Conservation (phyloP, 1,284 basidiomycete species). For the Pholiota adiposa region DNA sequence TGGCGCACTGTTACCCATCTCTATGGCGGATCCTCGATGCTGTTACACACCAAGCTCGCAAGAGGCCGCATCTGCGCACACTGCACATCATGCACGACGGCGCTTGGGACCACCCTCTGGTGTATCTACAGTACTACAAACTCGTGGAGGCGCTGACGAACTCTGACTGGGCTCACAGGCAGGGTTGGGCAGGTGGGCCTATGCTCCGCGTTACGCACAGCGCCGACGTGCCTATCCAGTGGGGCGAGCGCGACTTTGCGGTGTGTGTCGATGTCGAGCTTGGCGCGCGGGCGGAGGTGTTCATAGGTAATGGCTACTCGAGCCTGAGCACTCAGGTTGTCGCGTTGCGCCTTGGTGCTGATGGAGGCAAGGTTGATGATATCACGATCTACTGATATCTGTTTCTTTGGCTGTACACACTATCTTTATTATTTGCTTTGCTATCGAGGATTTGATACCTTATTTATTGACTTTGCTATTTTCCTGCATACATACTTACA, state of each 20-base stretch:
- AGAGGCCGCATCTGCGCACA: conserved; percentile 36
- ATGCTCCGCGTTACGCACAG: conserved; percentile 45
- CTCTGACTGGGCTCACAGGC: conserved; percentile 31
- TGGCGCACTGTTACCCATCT: conserved; percentile 46
- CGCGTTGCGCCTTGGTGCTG: conserved; percentile 44
- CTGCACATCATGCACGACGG: conserved; percentile 49
- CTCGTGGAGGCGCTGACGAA: conserved; percentile 39
- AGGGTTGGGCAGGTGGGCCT: conserved; percentile 42
- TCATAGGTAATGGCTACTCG: conserved; percentile 51
- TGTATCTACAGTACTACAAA: conserved; percentile 44
- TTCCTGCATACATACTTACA: no score
- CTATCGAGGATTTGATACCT: not conserved
- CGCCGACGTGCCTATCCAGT: conserved; percentile 36
- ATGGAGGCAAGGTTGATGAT: conserved; percentile 38
- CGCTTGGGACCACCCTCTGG: conserved; percentile 46
- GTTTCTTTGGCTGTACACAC: not conserved
- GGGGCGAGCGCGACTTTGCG: conserved; percentile 44
- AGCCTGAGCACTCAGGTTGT: conserved; percentile 46
- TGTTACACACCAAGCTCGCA: conserved; percentile 37
- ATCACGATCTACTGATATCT: conserved; percentile 36
- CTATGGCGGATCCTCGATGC: conserved; percentile 43
- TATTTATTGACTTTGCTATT: not conserved
- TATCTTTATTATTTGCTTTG: not conserved
- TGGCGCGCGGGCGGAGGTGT: conserved; percentile 43
- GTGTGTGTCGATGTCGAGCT: conserved; percentile 50